phyloP scores from a whole-genome alignment of 768 basidiomycete genomes.

The Phlebiopsis flavidoalba region DNA sequence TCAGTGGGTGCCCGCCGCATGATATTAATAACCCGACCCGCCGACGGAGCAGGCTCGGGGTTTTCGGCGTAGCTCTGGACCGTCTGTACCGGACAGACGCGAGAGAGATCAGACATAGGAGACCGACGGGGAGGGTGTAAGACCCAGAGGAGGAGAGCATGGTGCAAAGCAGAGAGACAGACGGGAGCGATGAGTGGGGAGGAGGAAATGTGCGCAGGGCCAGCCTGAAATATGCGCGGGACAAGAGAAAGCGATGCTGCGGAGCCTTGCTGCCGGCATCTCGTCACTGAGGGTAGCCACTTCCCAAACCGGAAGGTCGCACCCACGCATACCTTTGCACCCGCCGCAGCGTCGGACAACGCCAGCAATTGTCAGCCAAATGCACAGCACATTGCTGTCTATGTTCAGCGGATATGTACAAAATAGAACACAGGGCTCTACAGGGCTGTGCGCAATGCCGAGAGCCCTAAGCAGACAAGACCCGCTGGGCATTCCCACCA shows the following conservation, averaged over 20 bases:
- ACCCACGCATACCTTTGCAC: neutral
- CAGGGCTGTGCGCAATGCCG: neutral
- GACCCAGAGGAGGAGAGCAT: constrained; percentile 4
- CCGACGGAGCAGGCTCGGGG: neutral
- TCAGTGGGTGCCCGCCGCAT: neutral
- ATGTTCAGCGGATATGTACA: neutral
- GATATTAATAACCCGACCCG: constrained; percentile 1
- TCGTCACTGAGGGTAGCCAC: neutral
- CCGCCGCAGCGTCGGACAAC: neutral
- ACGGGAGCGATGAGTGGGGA: neutral
- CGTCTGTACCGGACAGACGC: constrained; percentile 6
- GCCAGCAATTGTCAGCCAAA: neutral
- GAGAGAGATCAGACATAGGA: constrained; percentile 6
- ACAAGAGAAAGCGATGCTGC: constrained; percentile 1
- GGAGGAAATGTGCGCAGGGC: neutral
- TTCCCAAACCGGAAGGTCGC: neutral
- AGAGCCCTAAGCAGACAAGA: neutral
- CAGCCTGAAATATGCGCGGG: constrained; percentile 8
- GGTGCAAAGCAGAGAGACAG: neutral
- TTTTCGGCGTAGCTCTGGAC: constrained; percentile 6
- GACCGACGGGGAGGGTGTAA: neutral
- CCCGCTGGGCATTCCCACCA: too few species aligned
- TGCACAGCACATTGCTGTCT: neutral
- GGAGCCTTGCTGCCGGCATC: constrained; percentile 1
- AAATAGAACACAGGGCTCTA: neutral